Conservation (phyloP, 1,284 basidiomycete species). For the Melampsora americana region DNA sequence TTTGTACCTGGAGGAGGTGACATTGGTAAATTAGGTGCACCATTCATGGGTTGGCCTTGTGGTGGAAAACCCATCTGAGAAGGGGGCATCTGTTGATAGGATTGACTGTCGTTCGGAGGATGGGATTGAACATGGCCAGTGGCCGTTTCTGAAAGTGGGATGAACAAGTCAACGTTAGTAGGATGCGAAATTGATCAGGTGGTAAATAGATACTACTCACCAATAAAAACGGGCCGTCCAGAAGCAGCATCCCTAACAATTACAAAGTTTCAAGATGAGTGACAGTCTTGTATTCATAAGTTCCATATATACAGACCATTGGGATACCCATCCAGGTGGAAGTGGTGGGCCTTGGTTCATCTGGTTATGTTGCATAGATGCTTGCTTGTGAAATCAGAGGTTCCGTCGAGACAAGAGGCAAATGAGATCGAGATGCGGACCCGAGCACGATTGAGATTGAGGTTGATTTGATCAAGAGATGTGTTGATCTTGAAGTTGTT, state of each 20-base stretch:
- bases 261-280: background rate
- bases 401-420: too few relatives aligned
- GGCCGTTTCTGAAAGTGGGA: conserved; percentile 17
- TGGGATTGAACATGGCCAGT: conserved; percentile 30
- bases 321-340: conserved; percentile 35
- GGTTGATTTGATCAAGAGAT: too few relatives aligned
- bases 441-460: too few relatives aligned
- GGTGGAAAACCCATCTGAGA: conserved; percentile 19
- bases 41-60: conserved; percentile 17
- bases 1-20: conserved; percentile 27
- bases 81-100: conserved; percentile 20
- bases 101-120: conserved; percentile 10
- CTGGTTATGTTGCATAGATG: conserved; percentile 4
- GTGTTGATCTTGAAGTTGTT: too few relatives aligned
- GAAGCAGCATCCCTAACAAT: conserved; percentile 25
- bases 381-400: conserved; percentile 22
- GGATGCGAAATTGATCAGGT: background rate
- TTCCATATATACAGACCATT: conserved; percentile 16
- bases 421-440: too few relatives aligned
- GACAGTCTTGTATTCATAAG: background rate
- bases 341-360: conserved; percentile 29
- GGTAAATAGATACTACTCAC: conserved; percentile 6
- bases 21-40: conserved; percentile 11
- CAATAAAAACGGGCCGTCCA: conserved; percentile 30
- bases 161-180: background rate